Conservation (phyloP, 164 flowering plant species). For the Cinnamomum chago region DNA sequence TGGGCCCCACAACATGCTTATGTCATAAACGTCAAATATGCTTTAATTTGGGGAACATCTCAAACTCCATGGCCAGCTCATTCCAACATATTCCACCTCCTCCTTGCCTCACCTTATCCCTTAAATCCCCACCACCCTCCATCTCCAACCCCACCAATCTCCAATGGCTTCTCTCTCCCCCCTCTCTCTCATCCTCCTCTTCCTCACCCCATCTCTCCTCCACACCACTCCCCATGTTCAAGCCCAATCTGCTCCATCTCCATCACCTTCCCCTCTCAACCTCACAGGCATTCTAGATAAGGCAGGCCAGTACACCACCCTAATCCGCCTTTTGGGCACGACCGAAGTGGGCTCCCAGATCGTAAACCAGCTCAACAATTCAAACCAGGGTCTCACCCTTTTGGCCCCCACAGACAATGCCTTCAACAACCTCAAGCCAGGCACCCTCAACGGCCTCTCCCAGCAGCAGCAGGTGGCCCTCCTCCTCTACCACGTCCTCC, state of each 20-base stretch:
- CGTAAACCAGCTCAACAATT: constrained; percentile 59
- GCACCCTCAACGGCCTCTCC: constrained; percentile 50
- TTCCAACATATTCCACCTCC: constrained; percentile 34
- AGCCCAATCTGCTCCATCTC: constrained; percentile 35
- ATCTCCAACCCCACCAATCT: constrained; percentile 5
- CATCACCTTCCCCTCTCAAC: constrained; percentile 35
- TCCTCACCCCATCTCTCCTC: constrained; percentile 23
- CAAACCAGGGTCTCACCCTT: constrained; percentile 68
- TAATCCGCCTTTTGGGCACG: constrained; percentile 47
- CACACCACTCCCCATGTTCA: constrained; percentile 20
- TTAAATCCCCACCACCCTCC: constrained; percentile 21
- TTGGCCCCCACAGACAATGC: constrained; percentile 94
- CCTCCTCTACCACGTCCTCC: constrained; percentile 56
- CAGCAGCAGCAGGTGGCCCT: constrained; percentile 53
- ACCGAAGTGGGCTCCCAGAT: constrained; percentile 53
- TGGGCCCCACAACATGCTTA: too few relatives aligned
- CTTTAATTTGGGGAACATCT: too few relatives aligned
- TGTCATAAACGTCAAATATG: too few relatives aligned
- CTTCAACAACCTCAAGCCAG: constrained; percentile 60
- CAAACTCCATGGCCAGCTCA: constrained; percentile 42
- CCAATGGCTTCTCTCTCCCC: constrained; percentile 14
- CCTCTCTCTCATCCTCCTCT: constrained; percentile 19
- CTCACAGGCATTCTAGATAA: constrained; percentile 62
- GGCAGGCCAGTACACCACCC: constrained; percentile 48
- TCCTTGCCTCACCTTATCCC: constrained; percentile 25